Base-by-base conservation (phyloP, 2,329 filamentous ascomycete genomes). In the Achaetomium macrosporum region DNA sequence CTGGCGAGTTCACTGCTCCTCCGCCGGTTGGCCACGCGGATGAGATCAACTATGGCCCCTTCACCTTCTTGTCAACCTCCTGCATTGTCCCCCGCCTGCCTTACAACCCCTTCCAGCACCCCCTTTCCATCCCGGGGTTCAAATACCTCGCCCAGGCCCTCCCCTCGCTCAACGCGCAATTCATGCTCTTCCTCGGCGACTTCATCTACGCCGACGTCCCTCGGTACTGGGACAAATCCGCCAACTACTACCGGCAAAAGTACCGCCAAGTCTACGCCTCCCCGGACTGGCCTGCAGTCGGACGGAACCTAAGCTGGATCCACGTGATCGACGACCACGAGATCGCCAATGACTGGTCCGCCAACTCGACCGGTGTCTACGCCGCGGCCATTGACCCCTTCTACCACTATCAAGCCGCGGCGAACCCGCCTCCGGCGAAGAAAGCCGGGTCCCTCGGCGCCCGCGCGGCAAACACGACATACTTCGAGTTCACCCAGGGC, bases 261-360 rank as follows among this genome's bases (percentile, higher is more conserved):
- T 99, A 99, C 66, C 85, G 92, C 17, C 90, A 95, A 62, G 85
- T 96, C n/a, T 99, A 99, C 65, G 87, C 89, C 0, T 96, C 91
- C 2, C 92, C 92, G 0, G 92, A 96, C 59, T 99, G 93, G 93
- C 76, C 81, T 1, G 73, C 82, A 0, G 83, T 88, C 11, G 83
- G 83, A 1, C 77, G 86, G 60, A 84, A 90, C 51, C 74, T 97
- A n/a, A 95, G 91, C 62, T 99, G 93, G 93, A 89, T 97, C 42
- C 93, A 99, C 65, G 91, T 95, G 2, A 80, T 96, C 7, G 93
- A 99, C 65, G 93, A 99, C 66, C 93, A 99, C 64, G 93, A 99
- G 66, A 96, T 99, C 57, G 81, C 81, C 5, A 97, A 99, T 62
- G 93, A 97, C 70, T 97, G 91, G 90, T 83, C 86, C 55, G 76